Evolutionary conservation across 1,284 basidiomycete species (phyloP).

Genomic region (Baeospora myosura): DNA sequence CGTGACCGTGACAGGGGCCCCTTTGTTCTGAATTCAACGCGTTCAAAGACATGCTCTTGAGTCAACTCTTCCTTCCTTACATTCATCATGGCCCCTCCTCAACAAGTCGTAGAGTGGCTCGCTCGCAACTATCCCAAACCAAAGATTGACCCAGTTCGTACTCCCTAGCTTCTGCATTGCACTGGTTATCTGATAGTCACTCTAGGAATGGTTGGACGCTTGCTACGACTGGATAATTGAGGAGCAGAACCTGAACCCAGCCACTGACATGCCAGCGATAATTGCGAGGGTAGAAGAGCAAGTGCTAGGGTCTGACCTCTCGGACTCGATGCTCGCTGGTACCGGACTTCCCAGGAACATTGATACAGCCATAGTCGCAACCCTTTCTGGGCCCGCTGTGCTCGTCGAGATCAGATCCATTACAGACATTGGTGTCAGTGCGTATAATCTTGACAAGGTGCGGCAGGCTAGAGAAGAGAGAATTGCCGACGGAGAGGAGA

Average conservation of each 20-base stretch:
- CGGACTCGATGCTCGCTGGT: conserved; percentile 57
- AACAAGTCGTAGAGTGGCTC: conserved; percentile 36
- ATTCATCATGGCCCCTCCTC: conserved; percentile 22
- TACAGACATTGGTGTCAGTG: conserved; percentile 70
- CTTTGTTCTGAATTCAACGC: neutral
- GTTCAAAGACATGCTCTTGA: neutral
- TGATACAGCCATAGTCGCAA: conserved; percentile 21
- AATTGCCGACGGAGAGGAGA: conserved; percentile 38
- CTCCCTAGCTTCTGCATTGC: neutral
- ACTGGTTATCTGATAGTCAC: conserved; percentile 7
- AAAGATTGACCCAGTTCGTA: conserved; percentile 44
- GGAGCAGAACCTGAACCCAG: conserved; percentile 40
- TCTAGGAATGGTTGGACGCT: conserved; percentile 64
- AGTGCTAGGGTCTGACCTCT: conserved; percentile 62
- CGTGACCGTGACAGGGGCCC: neutral
- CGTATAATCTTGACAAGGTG: conserved; percentile 57
- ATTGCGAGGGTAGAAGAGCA: conserved; percentile 50
- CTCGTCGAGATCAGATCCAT: conserved; percentile 66
- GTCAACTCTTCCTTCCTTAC: neutral
- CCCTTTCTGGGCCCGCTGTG: conserved; percentile 36
- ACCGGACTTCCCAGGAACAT: conserved; percentile 57
- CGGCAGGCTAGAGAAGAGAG: conserved; percentile 58
- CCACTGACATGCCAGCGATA: conserved; percentile 39
- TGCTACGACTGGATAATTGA: conserved; percentile 58
- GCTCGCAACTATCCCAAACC: conserved; percentile 44